Base-by-base conservation (phyloP, 805 yeast species). In the Kluyveromyces siamensis region DNA sequence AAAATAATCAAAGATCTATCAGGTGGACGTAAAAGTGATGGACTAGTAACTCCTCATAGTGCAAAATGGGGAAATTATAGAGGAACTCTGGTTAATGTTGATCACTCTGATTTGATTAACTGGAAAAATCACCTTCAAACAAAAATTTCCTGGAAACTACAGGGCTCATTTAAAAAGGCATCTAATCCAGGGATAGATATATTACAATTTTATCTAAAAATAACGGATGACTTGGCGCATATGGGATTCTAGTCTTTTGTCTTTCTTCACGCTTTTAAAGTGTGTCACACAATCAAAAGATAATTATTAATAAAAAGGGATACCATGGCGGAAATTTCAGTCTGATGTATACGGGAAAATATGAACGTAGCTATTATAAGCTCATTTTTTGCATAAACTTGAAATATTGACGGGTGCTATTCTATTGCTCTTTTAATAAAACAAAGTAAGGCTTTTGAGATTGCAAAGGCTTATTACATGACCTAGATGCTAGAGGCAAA, bases 51-150 rank as follows among this genome's bases (percentile, higher is more conserved):
- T 52, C 83, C 87, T 1, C 68, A 72, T 37, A 84, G 93, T 50
- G 71, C 95, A 1, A 77, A 76, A 57, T 89, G 96, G 96, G 96
- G 96, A 0, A 68, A 79, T 41, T 87, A 85, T 64, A 61, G 81
- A 54, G 97, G 96, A 0, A 85, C 93, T 0, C 63, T 90, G 36
- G 79, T 79, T 39, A 75, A 81, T 53, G 87, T 84, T 2, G 96
- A 89, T 65, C 97, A 89, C 66, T 69, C 87, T 51, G 96, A 90
- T 62, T 68, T 88, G 50, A 87, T 89, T 45, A 90, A 89, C 60
- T 84, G 96, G 95, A 76, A 82, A 44, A 83, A 81, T 56, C 60
- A 72, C 2, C 50, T 76, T 2, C 74, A 77, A 50, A 72, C 57
- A 49, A 64, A 59, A 41, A 37, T 58, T 13, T 49, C 41, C 16